Conservation (phyloP, 768 basidiomycete species). For the Kondoa subrosea region DNA sequence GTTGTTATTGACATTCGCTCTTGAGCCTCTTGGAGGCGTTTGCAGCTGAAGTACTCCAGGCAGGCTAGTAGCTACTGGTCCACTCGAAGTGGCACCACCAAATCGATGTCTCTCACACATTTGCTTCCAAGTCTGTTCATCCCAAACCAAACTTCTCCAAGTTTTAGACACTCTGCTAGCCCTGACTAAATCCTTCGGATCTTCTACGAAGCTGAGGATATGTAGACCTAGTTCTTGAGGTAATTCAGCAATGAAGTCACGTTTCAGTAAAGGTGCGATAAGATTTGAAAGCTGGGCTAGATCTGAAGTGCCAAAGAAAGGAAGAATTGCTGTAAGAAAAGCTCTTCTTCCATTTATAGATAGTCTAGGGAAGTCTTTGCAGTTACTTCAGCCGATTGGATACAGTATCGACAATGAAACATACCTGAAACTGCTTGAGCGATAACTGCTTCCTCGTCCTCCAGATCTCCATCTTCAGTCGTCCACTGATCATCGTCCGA, state of each 20-base stretch:
- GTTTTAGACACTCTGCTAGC: constrained; percentile 51
- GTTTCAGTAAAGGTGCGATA: constrained; percentile 26
- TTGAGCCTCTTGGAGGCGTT: not conserved
- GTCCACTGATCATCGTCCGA: not conserved
- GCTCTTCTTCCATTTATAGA: constrained; percentile 1
- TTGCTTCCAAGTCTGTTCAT: constrained; percentile 63
- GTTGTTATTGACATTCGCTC: not conserved
- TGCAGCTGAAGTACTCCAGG: not conserved
- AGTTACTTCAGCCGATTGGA: too few relatives aligned
- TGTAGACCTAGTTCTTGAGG: constrained; percentile 58
- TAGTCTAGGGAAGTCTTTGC: not conserved
- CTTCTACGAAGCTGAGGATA: constrained; percentile 58
- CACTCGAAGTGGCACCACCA: not conserved
- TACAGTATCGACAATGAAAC: too few relatives aligned
- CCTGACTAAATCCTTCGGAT: constrained; percentile 52
- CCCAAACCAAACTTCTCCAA: constrained; percentile 54
- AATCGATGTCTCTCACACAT: constrained; percentile 34
- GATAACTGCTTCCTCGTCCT: not conserved
- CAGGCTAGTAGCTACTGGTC: not conserved
- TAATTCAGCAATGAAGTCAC: constrained; percentile 38
- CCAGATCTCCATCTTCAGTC: not conserved
- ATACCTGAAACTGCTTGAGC: not conserved
- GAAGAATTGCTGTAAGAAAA: constrained; percentile 14
- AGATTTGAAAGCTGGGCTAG: constrained; percentile 20
- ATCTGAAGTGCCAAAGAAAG: constrained; percentile 11